Base-by-base conservation (phyloP, 192 early-diverging fungal species). In the Nowakowskiella sp. region DNA sequence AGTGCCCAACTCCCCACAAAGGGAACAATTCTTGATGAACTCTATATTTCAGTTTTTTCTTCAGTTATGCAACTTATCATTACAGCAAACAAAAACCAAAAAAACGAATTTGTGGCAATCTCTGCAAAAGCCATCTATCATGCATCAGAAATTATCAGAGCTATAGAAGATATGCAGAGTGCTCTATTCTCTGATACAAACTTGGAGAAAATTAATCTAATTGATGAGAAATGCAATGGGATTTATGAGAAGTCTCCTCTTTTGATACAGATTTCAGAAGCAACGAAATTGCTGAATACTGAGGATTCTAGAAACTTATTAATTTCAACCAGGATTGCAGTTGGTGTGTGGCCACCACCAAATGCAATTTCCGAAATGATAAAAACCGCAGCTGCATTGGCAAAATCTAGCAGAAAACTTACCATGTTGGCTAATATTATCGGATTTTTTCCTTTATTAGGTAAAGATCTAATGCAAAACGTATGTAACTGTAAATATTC, bases 11-110 rank as follows among this genome's bases (percentile, higher is more conserved):
- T 74, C 0, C 71, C 69, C 7, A 48, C 48, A 8, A 29, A 54
- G 24, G 69, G 76, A 2, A 78, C 70, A 16, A 73, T 76, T 31
- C 56, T 78, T 21, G 76, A 78, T 50, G 51, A 30, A 24, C 53
- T 71, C 0, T 78, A 66, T 53, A 42, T 74, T 3, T 32, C 55
- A 58, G 73, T 78, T 3, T 78, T 66, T 47, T 66, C 70, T 49
- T 61, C 59, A 55, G 59, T 77, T 0, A 51, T 72, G 21, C 76
- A 77, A 48, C 50, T 78, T 16, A 58, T 74, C 0, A 68, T 77
- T 27, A 67, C 76, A 31, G 73, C 74, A 21, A 78, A 78, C 58
- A 67, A 74, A 44, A 78, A 76, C 60, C 67, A 64, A 22, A 78
- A 78, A 46, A 49, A 60, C 19, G 63, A 72, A 1, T 78, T 65